Conservation (phyloP, 768 basidiomycete species). For the Xerocomellus amylosporus region DNA sequence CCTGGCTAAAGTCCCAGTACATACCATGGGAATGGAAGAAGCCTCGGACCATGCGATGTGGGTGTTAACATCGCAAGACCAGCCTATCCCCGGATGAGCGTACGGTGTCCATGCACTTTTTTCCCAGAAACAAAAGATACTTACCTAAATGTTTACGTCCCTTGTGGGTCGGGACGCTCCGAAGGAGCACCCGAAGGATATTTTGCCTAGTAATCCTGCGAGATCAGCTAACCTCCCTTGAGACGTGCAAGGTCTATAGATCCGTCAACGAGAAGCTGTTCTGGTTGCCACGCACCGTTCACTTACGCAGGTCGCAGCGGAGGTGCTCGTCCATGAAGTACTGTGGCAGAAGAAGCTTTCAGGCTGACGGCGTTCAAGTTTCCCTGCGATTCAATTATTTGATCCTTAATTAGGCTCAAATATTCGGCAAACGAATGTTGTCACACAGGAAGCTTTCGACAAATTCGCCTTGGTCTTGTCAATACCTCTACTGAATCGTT, state of each 20-base stretch:
- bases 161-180: neutral
- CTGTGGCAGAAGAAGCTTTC: constrained; percentile 7
- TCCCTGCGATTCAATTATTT: constrained; percentile 19
- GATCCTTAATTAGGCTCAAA: constrained; percentile 18
- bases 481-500: constrained; percentile 2
- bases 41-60: constrained; percentile 38
- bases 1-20: constrained; percentile 35
- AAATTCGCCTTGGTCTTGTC: constrained; percentile 7
- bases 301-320: constrained; percentile 5
- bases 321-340: neutral
- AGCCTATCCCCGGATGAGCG: constrained; percentile 12
- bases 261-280: constrained; percentile 4
- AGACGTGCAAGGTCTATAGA: neutral
- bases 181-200: constrained; percentile 6
- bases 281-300: constrained; percentile 1
- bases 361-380: constrained; percentile 9
- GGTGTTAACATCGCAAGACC: constrained; percentile 25
- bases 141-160: constrained; percentile 1
- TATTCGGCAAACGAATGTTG: constrained; percentile 18
- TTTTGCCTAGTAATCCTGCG: neutral
- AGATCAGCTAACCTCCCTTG: constrained; percentile 1
- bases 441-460: constrained; percentile 9
- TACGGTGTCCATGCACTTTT: neutral
- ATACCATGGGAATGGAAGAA: constrained; percentile 62
- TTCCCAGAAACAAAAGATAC: neutral